Evolutionary conservation across 345 rosid species (phyloP).

Genomic region (Erysimum cheiranthoides): DNA sequence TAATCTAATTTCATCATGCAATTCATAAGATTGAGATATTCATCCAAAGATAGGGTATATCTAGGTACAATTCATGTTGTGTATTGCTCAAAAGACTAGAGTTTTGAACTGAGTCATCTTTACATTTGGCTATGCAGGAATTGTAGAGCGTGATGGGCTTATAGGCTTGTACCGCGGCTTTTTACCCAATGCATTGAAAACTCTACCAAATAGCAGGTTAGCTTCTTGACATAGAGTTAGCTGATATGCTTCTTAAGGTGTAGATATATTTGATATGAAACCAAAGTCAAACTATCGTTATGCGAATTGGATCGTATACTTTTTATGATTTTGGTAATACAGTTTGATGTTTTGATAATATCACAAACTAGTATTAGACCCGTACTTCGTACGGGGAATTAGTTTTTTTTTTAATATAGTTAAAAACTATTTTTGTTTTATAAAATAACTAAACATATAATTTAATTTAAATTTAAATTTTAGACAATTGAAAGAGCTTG

Average conservation of each 20-base stretch:
- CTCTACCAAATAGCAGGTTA: constrained; percentile 94
- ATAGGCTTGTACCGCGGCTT: constrained; percentile 90
- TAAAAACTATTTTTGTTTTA: too few relatives aligned
- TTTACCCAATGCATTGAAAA: constrained; percentile 89
- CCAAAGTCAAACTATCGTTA: not conserved
- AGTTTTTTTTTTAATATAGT: too few relatives aligned
- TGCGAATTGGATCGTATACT: not conserved
- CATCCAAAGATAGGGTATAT: not conserved
- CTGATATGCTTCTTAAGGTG: not conserved
- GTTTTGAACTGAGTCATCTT: constrained; percentile 21
- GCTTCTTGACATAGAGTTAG: constrained; percentile 8
- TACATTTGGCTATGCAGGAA: constrained; percentile 55
- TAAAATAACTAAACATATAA: too few relatives aligned
- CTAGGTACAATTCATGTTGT: constrained; percentile 12
- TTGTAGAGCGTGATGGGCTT: constrained; percentile 71
- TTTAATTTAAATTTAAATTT: too few relatives aligned
- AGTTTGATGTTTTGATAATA: not conserved
- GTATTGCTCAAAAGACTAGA: constrained; percentile 1
- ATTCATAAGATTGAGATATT: constrained; percentile 10
- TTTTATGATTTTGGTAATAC: not conserved
- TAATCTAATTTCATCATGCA: constrained; percentile 3
- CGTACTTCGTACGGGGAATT: too few relatives aligned
- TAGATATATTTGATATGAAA: constrained; percentile 1
- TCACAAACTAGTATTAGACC: too few relatives aligned
- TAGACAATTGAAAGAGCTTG: too few relatives aligned